Conservation (phyloP, 106 monocot genomes). For the Dendrobium huoshanense region DNA sequence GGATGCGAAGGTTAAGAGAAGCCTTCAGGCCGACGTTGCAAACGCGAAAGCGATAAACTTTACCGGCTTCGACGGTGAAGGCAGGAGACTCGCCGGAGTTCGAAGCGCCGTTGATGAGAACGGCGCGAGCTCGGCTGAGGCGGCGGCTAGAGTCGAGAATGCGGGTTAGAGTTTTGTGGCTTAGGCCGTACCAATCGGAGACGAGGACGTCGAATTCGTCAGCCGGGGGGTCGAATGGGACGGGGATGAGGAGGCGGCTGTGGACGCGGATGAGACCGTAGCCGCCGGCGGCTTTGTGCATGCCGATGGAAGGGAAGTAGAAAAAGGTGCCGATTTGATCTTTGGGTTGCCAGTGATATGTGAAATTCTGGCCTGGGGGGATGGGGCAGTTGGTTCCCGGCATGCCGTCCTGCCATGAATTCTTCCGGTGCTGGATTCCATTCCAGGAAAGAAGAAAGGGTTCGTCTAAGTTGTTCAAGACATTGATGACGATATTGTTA, state of each 20-base stretch:
- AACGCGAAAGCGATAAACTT: constrained; percentile 43
- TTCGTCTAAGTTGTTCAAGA: constrained; percentile 71
- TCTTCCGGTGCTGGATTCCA: constrained; percentile 80
- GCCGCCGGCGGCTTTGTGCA: constrained; percentile 74
- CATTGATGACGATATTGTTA: constrained; percentile 80
- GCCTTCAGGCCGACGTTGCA: constrained; percentile 74
- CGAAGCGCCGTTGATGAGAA: constrained; percentile 47
- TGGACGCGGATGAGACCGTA: constrained; percentile 64
- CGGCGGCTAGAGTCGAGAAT: constrained; percentile 36
- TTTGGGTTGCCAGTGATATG: constrained; percentile 80
- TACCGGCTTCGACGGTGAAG: constrained; percentile 32
- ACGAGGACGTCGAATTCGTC: constrained; percentile 72
- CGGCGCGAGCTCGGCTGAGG: constrained; percentile 32
- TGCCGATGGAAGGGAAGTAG: constrained; percentile 73
- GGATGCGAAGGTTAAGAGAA: constrained; percentile 70
- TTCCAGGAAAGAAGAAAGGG: constrained; percentile 57
- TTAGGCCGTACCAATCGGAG: constrained; percentile 69
- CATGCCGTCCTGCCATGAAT: constrained; percentile 83
- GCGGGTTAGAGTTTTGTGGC: constrained; percentile 25
- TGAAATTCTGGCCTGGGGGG: constrained; percentile 52
- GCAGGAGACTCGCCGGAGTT: constrained; percentile 25
- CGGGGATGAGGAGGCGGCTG: constrained; percentile 83
- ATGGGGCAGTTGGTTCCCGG: constrained; percentile 82
- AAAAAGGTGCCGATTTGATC: constrained; percentile 84
- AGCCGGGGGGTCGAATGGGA: constrained; percentile 65